Evolutionary conservation across 1,139 yeast genomes (phyloP).

Genomic region (Arxiozyma telluris): DNA sequence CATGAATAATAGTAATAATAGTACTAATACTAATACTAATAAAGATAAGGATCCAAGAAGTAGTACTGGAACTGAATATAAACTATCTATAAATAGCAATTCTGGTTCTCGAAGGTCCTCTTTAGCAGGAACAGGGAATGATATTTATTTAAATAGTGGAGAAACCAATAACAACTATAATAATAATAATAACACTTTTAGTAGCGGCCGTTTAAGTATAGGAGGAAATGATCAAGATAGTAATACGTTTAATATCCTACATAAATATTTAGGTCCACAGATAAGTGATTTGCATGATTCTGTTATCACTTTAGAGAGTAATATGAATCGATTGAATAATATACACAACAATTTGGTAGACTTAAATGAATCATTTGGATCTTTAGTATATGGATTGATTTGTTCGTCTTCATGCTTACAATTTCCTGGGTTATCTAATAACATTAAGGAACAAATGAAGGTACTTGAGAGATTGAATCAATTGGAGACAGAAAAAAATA

Average conservation of each 20-base stretch:
- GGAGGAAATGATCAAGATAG: conserved; percentile 3
- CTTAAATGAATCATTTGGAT: conserved; percentile 55
- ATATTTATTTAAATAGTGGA: conserved; percentile 5
- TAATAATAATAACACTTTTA: background rate
- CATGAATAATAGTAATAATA: background rate
- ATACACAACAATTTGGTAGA: conserved; percentile 46
- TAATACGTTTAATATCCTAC: conserved; percentile 16
- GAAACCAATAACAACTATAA: background rate
- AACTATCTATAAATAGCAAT: conserved; percentile 27
- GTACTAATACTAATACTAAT: background rate
- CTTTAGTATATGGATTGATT: conserved; percentile 52
- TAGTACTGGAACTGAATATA: conserved; percentile 22
- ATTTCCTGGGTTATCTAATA: conserved; percentile 32
- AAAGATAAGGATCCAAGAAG: background rate
- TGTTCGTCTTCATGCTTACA: conserved; percentile 63
- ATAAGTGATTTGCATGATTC: conserved; percentile 27
- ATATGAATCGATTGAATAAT: conserved; percentile 39
- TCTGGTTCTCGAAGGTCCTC: conserved; percentile 31
- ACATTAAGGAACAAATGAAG: conserved; percentile 21
- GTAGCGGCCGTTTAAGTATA: background rate
- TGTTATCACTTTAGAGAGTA: conserved; percentile 41
- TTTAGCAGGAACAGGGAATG: conserved; percentile 13
- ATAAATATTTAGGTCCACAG: conserved; percentile 25
- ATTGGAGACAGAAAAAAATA: conserved; percentile 16
- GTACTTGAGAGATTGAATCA: conserved; percentile 14